Evolutionary conservation across 1,139 yeast species (phyloP).

Genomic region (Kodamaea plutei): DNA sequence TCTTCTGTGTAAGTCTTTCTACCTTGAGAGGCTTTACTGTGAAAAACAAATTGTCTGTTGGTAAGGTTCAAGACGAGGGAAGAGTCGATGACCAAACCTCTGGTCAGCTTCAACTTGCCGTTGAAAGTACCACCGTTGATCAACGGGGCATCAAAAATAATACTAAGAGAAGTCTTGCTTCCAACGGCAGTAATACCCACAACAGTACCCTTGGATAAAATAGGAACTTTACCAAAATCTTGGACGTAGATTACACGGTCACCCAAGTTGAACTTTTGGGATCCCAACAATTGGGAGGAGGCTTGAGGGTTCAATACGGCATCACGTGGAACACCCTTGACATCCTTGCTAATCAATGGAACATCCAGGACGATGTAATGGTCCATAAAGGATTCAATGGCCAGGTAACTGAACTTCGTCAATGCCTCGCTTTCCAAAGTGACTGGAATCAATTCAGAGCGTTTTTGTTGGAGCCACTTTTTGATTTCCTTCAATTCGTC

Average conservation of each 20-base stretch:
- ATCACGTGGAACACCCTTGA: conserved; percentile 79
- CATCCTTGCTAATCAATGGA: conserved; percentile 47
- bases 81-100: conserved; percentile 83
- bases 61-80: conserved; percentile 77
- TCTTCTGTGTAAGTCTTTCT: conserved; percentile 31
- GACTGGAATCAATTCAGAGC: conserved; percentile 55
- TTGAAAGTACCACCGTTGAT: conserved; percentile 79
- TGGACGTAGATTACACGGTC: conserved; percentile 86
- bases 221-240: conserved; percentile 86
- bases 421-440: conserved; percentile 78
- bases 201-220: conserved; percentile 86
- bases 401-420: conserved; percentile 59
- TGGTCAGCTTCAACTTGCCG: conserved; percentile 69
- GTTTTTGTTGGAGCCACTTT: conserved; percentile 58
- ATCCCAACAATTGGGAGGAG: conserved; percentile 67
- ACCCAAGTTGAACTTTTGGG: conserved; percentile 79
- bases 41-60: conserved; percentile 69
- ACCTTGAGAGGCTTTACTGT: conserved; percentile 59
- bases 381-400: conserved; percentile 64
- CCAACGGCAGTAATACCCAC: conserved; percentile 71
- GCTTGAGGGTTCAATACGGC: conserved; percentile 77
- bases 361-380: conserved; percentile 41
- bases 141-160: conserved; percentile 79
- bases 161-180: conserved; percentile 55
- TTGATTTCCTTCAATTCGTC: conserved; percentile 41